Evolutionary conservation across 306 rosid genomes (phyloP), one percentile per base, ranked within the genome.

Genomic region (Trichosanthes cucumerina): DNA sequence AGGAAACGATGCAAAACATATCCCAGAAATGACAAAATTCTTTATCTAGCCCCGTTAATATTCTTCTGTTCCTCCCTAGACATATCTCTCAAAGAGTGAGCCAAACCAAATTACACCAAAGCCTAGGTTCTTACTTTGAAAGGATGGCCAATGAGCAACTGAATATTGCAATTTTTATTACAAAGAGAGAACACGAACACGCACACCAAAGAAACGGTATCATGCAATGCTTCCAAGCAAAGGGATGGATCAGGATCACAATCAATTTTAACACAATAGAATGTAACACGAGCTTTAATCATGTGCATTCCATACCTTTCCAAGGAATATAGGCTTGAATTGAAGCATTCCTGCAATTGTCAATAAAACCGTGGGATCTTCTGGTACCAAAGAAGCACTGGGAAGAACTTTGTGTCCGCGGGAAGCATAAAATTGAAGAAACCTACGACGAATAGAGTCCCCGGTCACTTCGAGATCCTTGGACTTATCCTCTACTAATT

Each of bases 321-420:
- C 98, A 7, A 95, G 93, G 82, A 95, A 95, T 78, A 89, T 88
- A 58, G 95, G 97, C 79, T 95, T 95, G 84, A 92, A 95, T 81
- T 95, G 97, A 86, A 95, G 96, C 98, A 95, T 95, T 46, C 98
- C 96, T 39, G 97, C 98, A 69, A 95, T 92, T n/a, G 97, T 95
- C 76, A 95, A 86, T 23, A 91, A 88, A 83, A 92, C 98, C 0
- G 98, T 91, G 62, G 98, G 96, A 72, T 90, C 97, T 82, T 95
- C 96, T 12, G 98, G 96, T 62, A 95, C 93, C 53, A 95, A 88
- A 85, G 98, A 95, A 53, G 97, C 76, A 83, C 98, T 91, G 34
- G 97, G 96, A 85, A 95, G 96, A 75, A 92, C 79, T 80, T 87
- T 87, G 88, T 92, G 97, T 76, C 89, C 92, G 19, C 97, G 90